phyloP scores from a whole-genome alignment of 1,284 basidiomycete species.

The Vanrija humicola region DNA sequence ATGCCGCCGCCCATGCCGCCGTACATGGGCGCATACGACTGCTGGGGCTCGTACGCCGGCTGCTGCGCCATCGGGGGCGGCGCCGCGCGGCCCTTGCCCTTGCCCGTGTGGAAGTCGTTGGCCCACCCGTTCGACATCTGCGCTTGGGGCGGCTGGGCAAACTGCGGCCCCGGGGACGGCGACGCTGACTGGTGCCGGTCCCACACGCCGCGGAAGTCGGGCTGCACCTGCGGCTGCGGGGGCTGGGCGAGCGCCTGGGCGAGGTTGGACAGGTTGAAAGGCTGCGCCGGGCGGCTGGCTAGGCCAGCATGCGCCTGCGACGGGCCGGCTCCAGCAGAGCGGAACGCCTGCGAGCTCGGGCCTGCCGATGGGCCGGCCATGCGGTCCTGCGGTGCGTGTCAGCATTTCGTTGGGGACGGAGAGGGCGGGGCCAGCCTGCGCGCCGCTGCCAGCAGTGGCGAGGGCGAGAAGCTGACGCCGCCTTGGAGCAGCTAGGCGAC shows the following conservation, averaged over 20 bases:
- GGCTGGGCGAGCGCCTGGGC: conserved; percentile 32
- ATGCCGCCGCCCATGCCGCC: conserved; percentile 8
- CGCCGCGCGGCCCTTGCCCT: conserved; percentile 25
- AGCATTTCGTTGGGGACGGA: background rate
- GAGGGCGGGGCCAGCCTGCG: background rate
- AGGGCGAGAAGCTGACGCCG: background rate
- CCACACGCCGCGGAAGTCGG: conserved; percentile 9
- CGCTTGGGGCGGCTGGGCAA: too few species aligned
- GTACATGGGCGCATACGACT: conserved; percentile 4
- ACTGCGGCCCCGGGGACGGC: background rate
- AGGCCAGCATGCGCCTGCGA: conserved; percentile 3
- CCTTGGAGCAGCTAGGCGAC: conserved; percentile 6
- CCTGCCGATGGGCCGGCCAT: conserved; percentile 2
- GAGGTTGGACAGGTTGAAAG: conserved; percentile 46
- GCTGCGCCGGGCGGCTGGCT: conserved; percentile 22
- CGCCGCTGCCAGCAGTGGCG: background rate
- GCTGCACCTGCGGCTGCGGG: conserved; percentile 7
- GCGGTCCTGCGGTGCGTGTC: conserved; percentile 10
- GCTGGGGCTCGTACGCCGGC: background rate
- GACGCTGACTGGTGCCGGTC: conserved; percentile 5
- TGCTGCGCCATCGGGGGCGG: conserved; percentile 1
- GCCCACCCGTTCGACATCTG: conserved; percentile 6
- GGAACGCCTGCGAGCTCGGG: conserved; percentile 17
- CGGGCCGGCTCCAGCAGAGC: conserved; percentile 3
- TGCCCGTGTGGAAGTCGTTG: conserved; percentile 13